Evolutionary conservation across 805 yeast genomes (phyloP).

Genomic region (Candida arabinofermentans): DNA sequence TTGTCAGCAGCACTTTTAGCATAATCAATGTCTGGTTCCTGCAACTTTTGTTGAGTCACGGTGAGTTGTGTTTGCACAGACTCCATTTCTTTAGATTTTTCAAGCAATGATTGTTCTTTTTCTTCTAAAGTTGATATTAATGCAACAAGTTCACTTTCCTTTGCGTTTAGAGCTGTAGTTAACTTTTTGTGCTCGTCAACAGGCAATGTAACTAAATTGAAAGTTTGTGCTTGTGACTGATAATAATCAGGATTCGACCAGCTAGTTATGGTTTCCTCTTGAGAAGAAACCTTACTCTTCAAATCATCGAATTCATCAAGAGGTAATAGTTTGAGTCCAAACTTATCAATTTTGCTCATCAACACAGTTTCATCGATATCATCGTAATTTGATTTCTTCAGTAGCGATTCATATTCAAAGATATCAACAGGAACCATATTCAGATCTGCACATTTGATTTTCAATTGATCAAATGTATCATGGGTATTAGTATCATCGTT

Average conservation of each 20-base stretch:
- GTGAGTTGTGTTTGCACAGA: not conserved
- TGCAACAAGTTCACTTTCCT: slow-evolving; percentile 5
- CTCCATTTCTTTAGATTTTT: not conserved
- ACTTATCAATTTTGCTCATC: slow-evolving; percentile 14
- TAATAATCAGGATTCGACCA: not conserved
- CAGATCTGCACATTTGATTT: slow-evolving; percentile 11
- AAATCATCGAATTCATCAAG: slow-evolving; percentile 4
- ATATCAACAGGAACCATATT: slow-evolving; percentile 18
- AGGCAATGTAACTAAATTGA: slow-evolving; percentile 2
- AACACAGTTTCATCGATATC: slow-evolving; percentile 15
- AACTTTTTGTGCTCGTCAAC: slow-evolving; percentile 10
- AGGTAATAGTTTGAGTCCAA: slow-evolving; percentile 15
- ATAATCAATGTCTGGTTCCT: slow-evolving; percentile 18
- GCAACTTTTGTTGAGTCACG: not conserved
- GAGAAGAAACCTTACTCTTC: not conserved
- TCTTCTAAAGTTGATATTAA: slow-evolving; percentile 10
- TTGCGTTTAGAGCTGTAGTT: slow-evolving; percentile 6
- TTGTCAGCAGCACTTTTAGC: slow-evolving; percentile 14
- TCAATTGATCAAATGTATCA: slow-evolving; percentile 10
- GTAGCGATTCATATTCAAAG: slow-evolving; percentile 21
- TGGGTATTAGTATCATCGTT: slow-evolving; percentile 16
- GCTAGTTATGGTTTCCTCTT: not conserved
- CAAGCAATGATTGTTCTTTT: slow-evolving; percentile 3
- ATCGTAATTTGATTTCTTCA: slow-evolving; percentile 16
- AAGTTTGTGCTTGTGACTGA: not conserved